Evolutionary conservation across 2,329 filamentous ascomycete species (phyloP).

Genomic region (Phyllosticta paracitricarpa): DNA sequence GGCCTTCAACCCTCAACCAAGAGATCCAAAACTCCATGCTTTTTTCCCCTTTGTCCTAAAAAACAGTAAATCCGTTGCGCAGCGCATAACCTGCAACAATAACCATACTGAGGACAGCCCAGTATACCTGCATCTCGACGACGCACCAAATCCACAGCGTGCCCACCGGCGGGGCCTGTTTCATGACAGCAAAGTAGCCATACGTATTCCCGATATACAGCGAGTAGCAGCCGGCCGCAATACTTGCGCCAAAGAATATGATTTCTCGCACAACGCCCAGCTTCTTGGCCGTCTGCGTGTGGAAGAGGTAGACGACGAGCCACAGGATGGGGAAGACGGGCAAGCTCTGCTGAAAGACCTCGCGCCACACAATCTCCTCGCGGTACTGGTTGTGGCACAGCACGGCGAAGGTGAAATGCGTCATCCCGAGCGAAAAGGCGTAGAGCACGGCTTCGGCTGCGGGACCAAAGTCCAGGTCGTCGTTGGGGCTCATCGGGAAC

Average conservation of each 20-base stretch:
- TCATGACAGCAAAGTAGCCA: conserved; percentile 83
- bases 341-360: conserved; percentile 43
- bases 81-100: conserved; percentile 43
- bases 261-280: conserved; percentile 37
- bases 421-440: conserved; percentile 51
- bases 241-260: conserved; percentile 54
- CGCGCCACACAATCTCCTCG: conserved; percentile 51
- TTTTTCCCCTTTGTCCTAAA: conserved; percentile 17
- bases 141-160: conserved; percentile 91
- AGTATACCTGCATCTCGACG: conserved; percentile 67
- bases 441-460: conserved; percentile 39
- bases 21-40: neutral
- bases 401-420: conserved; percentile 71
- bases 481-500: conserved; percentile 20
- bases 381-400: conserved; percentile 71
- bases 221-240: conserved; percentile 63
- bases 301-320: conserved; percentile 34
- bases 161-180: conserved; percentile 77
- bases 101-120: conserved; percentile 48
- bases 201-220: conserved; percentile 71
- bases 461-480: conserved; percentile 36
- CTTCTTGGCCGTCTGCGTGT: conserved; percentile 29
- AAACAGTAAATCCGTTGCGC: conserved; percentile 45
- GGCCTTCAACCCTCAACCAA: too few relatives aligned
- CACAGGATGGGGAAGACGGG: conserved; percentile 36